Evolutionary conservation across 1,284 basidiomycete species (phyloP), one percentile per base, ranked within the genome.

Genomic region (Microbotryomycetes sp.): DNA sequence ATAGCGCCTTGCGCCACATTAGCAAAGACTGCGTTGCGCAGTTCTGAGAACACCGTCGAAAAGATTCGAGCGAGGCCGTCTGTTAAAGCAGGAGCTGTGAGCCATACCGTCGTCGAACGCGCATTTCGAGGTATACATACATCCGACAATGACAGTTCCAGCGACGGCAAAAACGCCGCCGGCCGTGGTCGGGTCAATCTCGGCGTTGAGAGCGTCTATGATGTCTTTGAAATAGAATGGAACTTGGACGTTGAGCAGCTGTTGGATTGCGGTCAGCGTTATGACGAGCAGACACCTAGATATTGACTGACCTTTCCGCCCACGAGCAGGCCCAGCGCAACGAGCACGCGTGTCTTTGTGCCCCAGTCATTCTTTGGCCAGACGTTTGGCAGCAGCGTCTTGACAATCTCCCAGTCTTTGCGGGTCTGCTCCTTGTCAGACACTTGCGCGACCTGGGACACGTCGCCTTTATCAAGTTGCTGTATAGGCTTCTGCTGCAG

Each of bases 221-320:
- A 98, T 85, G 45, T 82, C 75, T 75, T 97, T 98, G 83, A 98
- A 98, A 67, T 97, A 81, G 69, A 92, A 84, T 0, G 96, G 94
- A 5, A 98, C 93, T 81, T 97, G 94, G 0, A 98, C 94, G 73
- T 97, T 98, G 61, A 97, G 78, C 28, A 96, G 77, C 87, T 88
- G 61, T 49, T 7, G 3, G 30, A 49, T 3, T 28, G 6, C 23
- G n/a, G n/a, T n/a, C 29, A 28, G 28, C 6, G n/a, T n/a, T n/a
- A n/a, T n/a, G n/a, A n/a, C n/a, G n/a, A n/a, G n/a, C n/a, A 45
- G 52, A 5, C 5, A n/a, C 27, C 57, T 66, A 52, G 48, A 48
- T 45, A 15, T 58, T 26, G 35, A 55, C 72, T 59, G 57, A 93
- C 89, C 82, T 98, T 98, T 57, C 91, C 93, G 5, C 83, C 80